A percentile compares a stretch with the other conserved stretches of the same genome.
Conservation (phyloP, 2,329 filamentous ascomycete genomes). For the Diaporthe eres region DNA sequence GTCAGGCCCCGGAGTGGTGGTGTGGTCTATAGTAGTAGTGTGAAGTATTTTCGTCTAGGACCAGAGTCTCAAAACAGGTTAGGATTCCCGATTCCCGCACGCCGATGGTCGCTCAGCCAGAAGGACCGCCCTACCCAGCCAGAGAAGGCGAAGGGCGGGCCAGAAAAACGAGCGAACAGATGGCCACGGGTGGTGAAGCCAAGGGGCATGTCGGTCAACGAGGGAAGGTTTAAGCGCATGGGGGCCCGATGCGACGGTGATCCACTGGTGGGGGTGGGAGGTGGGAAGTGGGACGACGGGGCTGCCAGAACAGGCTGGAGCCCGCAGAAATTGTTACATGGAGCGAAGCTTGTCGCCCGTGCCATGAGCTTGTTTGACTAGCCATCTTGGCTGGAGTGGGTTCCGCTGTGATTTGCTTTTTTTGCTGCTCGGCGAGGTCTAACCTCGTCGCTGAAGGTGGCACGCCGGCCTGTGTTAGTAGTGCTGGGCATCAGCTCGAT, state of each 20-base stretch:
- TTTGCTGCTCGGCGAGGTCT: not conserved
- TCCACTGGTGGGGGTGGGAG: not conserved
- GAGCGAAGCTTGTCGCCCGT: conserved; percentile 23
- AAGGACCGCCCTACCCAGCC: not conserved
- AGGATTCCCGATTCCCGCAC: not conserved
- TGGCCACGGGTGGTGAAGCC: not conserved
- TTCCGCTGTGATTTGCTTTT: not conserved
- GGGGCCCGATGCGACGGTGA: conserved; percentile 14
- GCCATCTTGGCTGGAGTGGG: not conserved
- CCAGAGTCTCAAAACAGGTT: not conserved
- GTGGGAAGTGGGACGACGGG: not conserved
- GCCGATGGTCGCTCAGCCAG: not conserved
- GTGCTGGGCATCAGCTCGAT: not conserved
- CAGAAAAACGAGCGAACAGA: not conserved
- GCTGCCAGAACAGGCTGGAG: conserved; percentile 23
- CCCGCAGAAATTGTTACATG: not conserved
- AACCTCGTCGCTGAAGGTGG: not conserved
- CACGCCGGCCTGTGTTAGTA: not conserved
- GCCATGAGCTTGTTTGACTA: conserved; percentile 29
- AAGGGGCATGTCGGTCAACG: not conserved
- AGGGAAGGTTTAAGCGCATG: conserved; percentile 31
- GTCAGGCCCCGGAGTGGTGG: not conserved
- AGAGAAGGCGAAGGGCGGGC: not conserved
- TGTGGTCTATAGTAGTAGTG: not conserved
- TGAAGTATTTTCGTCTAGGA: not conserved